Base-by-base conservation (phyloP, 495 filamentous ascomycete genomes). In the Immersiella caudata region DNA sequence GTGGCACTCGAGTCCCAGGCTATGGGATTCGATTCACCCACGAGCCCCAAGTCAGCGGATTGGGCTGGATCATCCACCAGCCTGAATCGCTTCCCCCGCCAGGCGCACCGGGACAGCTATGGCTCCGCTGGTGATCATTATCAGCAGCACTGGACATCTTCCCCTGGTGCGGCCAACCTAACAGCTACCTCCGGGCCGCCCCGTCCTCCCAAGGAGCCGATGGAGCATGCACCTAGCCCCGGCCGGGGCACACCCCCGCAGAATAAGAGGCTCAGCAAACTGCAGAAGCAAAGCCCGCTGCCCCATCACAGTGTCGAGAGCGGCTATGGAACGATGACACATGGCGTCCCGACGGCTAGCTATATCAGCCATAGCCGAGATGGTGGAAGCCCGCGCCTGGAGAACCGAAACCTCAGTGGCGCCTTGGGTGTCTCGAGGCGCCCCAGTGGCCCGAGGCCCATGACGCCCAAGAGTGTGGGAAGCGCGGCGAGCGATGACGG, bases 1-100 rank as follows among this genome's bases (percentile, higher is more conserved):
- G 88, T 86, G 9, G 87, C 90, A 6, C 84, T 97, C 4, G 94
- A 97, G 76, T 87, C 84, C 6, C 87, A 93, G 73, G 94, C 93
- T 11, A 85, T 90, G 60, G 84, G 88, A 20, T 96, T 86, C 72
- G 86, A 85, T 29, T 80, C 81, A 1, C 85, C 91, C 9, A 83
- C 84, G 71, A 89, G 90, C 26, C 91, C 90, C 1, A 85, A 82
- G 63, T 91, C 90, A 0, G 87, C 91, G 16, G 88, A 90, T 67
- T 97, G 91, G 89, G 88, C 84, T 60, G 87, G 88, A 52, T 84
- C 81, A 5, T 87, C 83, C 49, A 89, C 87, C 62, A 80, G 76
- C 61, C 77, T 87, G 21, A 62, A 79, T 70, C 74, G 79, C 25
- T 78, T 82, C 69, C 70, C 74, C 60, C 66, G 74, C 66, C 75